These are phyloP conservation scores for Podila epigama DNA, from an alignment of 192 early-diverging fungal genomes.

Conservation along the genomic window DNA sequence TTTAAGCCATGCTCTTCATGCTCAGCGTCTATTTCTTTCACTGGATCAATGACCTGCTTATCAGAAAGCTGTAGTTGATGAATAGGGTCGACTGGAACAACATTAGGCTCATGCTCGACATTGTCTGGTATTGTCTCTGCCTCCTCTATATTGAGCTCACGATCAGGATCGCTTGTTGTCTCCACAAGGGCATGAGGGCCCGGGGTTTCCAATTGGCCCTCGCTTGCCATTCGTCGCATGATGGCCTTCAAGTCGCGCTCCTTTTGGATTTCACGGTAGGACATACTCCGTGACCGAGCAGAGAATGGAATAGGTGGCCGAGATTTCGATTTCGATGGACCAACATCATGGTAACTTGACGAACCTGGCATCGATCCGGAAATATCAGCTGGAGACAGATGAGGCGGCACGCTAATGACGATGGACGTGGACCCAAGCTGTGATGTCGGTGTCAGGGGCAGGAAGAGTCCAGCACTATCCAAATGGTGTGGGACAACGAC, in stretches of 20 bases:
- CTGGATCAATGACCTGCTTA: too few relatives aligned
- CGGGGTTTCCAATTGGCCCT: constrained; percentile 11
- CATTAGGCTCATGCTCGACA: too few relatives aligned
- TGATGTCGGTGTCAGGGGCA: constrained; percentile 19
- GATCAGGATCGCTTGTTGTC: too few relatives aligned
- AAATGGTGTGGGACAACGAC: background rate
- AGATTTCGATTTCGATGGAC: too few relatives aligned
- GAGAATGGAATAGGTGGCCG: background rate
- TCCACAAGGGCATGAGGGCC: constrained; percentile 28
- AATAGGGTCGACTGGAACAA: too few relatives aligned
- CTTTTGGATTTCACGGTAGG: constrained; percentile 20
- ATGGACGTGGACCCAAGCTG: constrained; percentile 6
- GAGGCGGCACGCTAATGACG: constrained; percentile 15
- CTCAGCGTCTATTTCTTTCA: too few relatives aligned
- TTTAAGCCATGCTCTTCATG: too few relatives aligned
- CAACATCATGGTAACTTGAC: background rate
- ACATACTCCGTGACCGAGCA: background rate
- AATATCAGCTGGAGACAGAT: background rate
- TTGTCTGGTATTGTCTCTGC: too few relatives aligned
- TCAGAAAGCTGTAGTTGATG: too few relatives aligned
- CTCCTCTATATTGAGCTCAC: too few relatives aligned
- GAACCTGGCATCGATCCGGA: constrained; percentile 5
- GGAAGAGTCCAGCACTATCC: constrained; percentile 12
- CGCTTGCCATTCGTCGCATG: constrained; percentile 10
- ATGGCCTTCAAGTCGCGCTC: constrained; percentile 26